Conservation (phyloP, 208 protist species). For the Endotrypanum monterogeii region DNA sequence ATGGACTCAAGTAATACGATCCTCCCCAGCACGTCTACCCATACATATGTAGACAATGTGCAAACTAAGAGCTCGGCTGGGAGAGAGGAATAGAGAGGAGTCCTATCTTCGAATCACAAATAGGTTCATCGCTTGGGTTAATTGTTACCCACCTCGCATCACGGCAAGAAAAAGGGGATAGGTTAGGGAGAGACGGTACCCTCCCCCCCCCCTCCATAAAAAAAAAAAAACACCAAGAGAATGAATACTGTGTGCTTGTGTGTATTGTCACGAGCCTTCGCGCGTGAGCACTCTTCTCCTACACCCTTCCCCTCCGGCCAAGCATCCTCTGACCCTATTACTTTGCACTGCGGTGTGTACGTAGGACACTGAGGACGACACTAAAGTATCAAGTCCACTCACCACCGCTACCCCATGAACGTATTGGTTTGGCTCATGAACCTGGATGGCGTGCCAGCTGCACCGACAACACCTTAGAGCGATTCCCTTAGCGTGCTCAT, state of each 20-base stretch:
- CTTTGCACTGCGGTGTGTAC: not conserved
- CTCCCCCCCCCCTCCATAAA: not conserved
- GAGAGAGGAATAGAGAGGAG: not conserved
- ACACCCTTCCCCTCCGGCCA: not conserved
- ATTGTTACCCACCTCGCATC: not conserved
- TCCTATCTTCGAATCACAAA: not conserved
- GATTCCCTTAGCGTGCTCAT: conserved; percentile 27
- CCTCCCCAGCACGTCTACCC: not conserved
- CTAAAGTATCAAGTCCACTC: not conserved
- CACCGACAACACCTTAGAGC: not conserved
- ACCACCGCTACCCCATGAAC: not conserved
- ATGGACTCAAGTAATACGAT: not conserved
- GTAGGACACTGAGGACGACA: not conserved
- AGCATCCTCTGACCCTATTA: no score
- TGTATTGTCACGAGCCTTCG: not conserved
- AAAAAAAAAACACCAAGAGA: not conserved
- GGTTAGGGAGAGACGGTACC: not conserved
- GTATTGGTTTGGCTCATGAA: not conserved
- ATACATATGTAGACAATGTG: not conserved
- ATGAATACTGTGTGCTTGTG: not conserved
- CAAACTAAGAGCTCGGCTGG: no score
- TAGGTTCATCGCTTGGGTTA: not conserved
- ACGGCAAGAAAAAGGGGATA: not conserved
- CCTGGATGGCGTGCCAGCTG: not conserved
- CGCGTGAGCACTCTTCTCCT: no score